These are phyloP conservation scores for Sphagnum contortum DNA, from an alignment of 225 moss, liverwort and hornwort genomes.

Conservation along the genomic window DNA sequence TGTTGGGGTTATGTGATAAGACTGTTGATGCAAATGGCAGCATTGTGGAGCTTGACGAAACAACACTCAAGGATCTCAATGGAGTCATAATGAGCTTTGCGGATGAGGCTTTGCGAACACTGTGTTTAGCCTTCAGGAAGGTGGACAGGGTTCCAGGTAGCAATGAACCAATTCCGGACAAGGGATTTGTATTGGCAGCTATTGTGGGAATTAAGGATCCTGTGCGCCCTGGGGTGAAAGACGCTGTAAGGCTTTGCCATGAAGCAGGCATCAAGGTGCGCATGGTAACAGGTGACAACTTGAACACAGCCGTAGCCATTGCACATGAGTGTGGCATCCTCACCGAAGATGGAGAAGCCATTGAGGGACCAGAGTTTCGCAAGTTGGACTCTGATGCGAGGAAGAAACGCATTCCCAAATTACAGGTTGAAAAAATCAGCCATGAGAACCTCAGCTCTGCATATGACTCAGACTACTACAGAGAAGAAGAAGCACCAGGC, in stretches of 20 bases:
- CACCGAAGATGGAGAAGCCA: constrained; percentile 11
- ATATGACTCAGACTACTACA: too few relatives aligned
- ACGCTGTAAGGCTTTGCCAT: constrained; percentile 5
- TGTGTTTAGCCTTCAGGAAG: constrained; percentile 12
- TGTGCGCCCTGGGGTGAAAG: constrained; percentile 6
- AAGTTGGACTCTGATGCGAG: constrained; percentile 1
- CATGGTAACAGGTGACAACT: constrained; percentile 18
- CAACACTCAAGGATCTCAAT: neutral
- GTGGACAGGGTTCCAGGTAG: neutral
- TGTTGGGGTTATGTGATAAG: constrained; percentile 8
- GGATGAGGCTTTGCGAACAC: constrained; percentile 7
- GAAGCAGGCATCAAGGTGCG: constrained; percentile 14
- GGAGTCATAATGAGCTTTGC: constrained; percentile 5
- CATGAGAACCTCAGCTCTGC: too few relatives aligned
- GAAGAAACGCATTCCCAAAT: constrained; percentile 4
- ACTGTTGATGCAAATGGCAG: constrained; percentile 9
- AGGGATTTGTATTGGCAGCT: constrained; percentile 6
- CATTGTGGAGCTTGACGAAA: constrained; percentile 6
- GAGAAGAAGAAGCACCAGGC: too few relatives aligned
- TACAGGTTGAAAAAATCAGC: constrained; percentile 5
- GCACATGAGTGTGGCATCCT: constrained; percentile 13
- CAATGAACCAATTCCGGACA: constrained; percentile 9
- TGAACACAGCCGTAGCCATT: constrained; percentile 13
- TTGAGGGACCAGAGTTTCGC: constrained; percentile 12
- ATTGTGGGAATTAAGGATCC: constrained; percentile 13